Conservation (phyloP, 2,329 filamentous ascomycete genomes). For the Monosporascus sp. region DNA sequence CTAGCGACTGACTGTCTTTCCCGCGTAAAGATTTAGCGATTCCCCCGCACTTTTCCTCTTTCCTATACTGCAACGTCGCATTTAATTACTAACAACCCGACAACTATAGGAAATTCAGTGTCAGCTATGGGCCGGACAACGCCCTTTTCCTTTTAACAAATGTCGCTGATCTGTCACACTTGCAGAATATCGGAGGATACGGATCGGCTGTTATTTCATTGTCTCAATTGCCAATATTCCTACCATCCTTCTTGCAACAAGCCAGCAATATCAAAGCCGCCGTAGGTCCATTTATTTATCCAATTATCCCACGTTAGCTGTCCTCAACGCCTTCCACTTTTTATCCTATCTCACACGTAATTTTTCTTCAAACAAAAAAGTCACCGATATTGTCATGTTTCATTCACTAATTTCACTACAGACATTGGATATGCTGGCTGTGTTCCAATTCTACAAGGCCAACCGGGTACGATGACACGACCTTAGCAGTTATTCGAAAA, state of each 20-base stretch:
- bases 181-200: neutral
- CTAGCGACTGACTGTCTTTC: slow-evolving; percentile 3
- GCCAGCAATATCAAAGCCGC: neutral
- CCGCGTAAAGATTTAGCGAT: slow-evolving; percentile 1
- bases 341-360: no score
- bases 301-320: neutral
- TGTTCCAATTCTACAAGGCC: slow-evolving; percentile 8
- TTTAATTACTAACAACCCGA: neutral
- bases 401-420: neutral
- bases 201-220: no score
- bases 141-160: neutral
- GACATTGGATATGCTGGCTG: slow-evolving; percentile 6
- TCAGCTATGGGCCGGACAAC: neutral
- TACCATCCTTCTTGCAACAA: no score
- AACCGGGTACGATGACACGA: slow-evolving; percentile 20
- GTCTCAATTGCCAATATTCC: no score
- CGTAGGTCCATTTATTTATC: neutral
- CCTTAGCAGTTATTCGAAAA: slow-evolving; percentile 5
- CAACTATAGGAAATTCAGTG: neutral
- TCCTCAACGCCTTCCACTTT: no score
- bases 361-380: no score
- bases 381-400: no score
- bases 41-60: neutral
- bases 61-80: neutral
- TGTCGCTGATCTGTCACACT: neutral